Conservation (phyloP, 495 filamentous ascomycete species). For the Beverwykella pulmonaria region DNA sequence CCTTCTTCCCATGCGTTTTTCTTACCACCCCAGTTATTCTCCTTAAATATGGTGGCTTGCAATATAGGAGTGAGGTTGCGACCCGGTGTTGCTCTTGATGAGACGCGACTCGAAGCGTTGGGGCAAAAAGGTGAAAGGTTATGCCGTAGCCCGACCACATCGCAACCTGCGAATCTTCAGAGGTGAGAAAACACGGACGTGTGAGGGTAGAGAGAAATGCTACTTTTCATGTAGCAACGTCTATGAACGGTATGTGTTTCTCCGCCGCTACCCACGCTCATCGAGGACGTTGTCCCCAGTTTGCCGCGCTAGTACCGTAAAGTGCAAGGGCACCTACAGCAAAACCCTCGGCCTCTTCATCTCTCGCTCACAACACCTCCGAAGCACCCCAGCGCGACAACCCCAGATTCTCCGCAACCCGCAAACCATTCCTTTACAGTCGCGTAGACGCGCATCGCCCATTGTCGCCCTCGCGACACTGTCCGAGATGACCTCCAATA, state of each 20-base stretch:
- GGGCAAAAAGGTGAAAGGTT: background rate
- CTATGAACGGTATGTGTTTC: background rate
- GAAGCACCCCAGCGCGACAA: conserved; percentile 14
- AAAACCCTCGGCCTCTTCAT: conserved; percentile 14
- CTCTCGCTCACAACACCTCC: conserved; percentile 19
- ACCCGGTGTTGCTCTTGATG: background rate
- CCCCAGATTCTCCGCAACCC: conserved; percentile 15
- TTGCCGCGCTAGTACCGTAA: conserved; percentile 20
- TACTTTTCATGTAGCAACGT: background rate
- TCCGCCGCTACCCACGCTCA: background rate
- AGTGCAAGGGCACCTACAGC: conserved; percentile 8
- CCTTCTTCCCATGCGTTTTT: too few relatives aligned
- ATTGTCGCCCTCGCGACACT: conserved; percentile 15
- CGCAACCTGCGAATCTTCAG: background rate
- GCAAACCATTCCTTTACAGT: conserved; percentile 12
- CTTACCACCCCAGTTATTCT: too few relatives aligned
- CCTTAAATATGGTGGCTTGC: too few relatives aligned
- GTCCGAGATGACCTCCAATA: conserved; percentile 30
- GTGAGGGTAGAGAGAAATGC: background rate
- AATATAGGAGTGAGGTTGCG: too few relatives aligned
- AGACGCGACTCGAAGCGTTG: background rate
- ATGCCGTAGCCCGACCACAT: background rate
- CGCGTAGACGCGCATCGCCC: conserved; percentile 1
- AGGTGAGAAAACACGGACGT: background rate
- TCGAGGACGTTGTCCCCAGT: background rate